A percentile compares a stretch with the other conserved stretches of the same genome.
Evolutionary conservation across 2,329 filamentous ascomycete genomes (phyloP).

Genomic region (Furcasterigmium sp.): DNA sequence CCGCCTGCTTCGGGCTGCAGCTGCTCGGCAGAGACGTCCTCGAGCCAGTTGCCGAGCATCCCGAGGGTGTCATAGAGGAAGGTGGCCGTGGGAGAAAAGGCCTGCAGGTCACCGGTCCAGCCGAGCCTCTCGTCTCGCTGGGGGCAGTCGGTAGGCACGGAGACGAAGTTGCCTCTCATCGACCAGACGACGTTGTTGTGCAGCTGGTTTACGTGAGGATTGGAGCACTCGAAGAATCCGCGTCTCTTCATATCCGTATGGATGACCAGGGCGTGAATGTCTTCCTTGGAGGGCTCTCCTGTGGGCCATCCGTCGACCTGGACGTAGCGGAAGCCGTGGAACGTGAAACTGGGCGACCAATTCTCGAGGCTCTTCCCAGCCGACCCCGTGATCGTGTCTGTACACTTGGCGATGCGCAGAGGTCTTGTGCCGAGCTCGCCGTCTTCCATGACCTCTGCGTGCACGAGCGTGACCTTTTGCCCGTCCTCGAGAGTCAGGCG

Average conservation of each 20-base stretch:
- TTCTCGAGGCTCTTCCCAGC: background rate
- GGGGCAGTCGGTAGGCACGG: slow-evolving; percentile 8
- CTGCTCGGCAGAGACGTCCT: slow-evolving; percentile 8
- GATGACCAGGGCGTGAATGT: slow-evolving; percentile 5
- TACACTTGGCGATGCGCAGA: slow-evolving; percentile 2
- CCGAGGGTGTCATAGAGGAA: slow-evolving; percentile 8
- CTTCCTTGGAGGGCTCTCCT: slow-evolving; percentile 2
- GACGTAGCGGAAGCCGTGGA: slow-evolving; percentile 8
- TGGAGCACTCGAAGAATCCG: slow-evolving; percentile 9
- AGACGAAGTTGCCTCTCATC: slow-evolving; percentile 8
- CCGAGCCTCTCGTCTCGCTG: slow-evolving; percentile 8
- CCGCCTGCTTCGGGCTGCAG: slow-evolving; percentile 22
- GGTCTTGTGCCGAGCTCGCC: slow-evolving; percentile 5
- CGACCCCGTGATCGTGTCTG: slow-evolving; percentile 2
- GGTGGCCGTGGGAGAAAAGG: slow-evolving; percentile 6
- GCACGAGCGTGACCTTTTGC: background rate
- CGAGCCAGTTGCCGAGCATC: slow-evolving; percentile 7
- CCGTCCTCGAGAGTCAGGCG: slow-evolving; percentile 6
- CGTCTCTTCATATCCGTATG: slow-evolving; percentile 8
- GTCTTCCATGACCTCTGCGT: slow-evolving; percentile 9
- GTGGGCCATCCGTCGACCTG: slow-evolving; percentile 4
- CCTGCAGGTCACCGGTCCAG: slow-evolving; percentile 8
- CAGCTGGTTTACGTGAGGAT: slow-evolving; percentile 5
- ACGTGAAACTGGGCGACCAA: slow-evolving; percentile 6
- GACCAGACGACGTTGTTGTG: slow-evolving; percentile 9